Base-by-base conservation (phyloP, 805 yeast genomes). In the Kodamaea hsintzibuensis region DNA sequence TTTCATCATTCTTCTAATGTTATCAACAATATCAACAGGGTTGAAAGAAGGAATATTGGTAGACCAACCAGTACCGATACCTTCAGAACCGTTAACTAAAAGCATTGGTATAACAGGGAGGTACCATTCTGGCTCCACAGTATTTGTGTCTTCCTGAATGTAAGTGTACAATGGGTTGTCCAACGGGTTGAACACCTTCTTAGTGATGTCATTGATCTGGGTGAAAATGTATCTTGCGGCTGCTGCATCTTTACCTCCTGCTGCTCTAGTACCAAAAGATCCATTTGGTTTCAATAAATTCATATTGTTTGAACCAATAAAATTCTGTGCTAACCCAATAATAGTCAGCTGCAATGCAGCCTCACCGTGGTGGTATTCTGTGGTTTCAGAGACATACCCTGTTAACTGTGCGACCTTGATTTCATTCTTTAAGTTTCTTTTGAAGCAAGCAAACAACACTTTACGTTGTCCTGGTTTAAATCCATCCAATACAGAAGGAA, bases 41-140 rank as follows among this genome's bases (percentile, higher is more conserved):
- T 95, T 91, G 72, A 82, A 93, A 42, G 89, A 84, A 0, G 99
- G 99, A 58, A 95, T 87, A 57, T 83, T 84, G 1, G 98, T 91
- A 59, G 97, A 89, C 98, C 98, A 95, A 60, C 99, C 99, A 47
- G 99, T 92, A 57, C 99, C 99, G 69, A 95, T 95, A 75, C 99
- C 99, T 71, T 95, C 99, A 7, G 93, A 81, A 54, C 99, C 99
- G 66, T 95, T 95, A 4, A 95, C 96, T 57, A 95, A 78, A n/a
- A 95, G 67, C 90, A 91, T 89, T 8, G 99, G 99, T 40, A 95
- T 62, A n/a, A 95, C 84, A 0, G 99, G 99, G 42, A 90, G 76
- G 69, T 91, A 95, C 91, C 96, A 91, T 62, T 89, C 91, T 0
- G 99, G 99, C 68, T 95, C 99, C 16, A 93, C 96, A 0, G 93